These are phyloP conservation scores for Backusella westeae DNA, from an alignment of 192 early-diverging fungal genomes.

Conservation along the genomic window DNA sequence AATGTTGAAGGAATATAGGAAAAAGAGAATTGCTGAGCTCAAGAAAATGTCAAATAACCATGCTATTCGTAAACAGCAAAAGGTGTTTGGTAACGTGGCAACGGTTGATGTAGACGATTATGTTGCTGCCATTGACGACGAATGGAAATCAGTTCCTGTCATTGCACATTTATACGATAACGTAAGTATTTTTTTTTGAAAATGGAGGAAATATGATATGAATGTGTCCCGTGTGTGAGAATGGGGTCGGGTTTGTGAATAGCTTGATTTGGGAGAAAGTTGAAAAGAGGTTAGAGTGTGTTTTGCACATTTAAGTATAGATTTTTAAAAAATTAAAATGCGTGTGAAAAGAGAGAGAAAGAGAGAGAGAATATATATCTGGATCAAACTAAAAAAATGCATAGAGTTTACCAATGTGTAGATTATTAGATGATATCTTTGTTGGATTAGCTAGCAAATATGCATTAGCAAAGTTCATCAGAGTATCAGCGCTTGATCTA, in stretches of 20 bases:
- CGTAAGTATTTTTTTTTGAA: slow-evolving; percentile 28
- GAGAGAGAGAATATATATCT: not conserved
- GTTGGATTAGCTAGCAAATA: slow-evolving; percentile 46
- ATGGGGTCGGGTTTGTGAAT: not conserved
- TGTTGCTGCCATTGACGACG: slow-evolving; percentile 48
- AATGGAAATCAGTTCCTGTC: slow-evolving; percentile 46
- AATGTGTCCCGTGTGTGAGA: not conserved
- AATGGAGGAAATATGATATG: slow-evolving; percentile 16
- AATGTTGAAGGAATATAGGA: not conserved
- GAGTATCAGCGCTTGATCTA: slow-evolving; percentile 46
- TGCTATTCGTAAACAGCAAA: slow-evolving; percentile 14
- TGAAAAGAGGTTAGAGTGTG: not conserved
- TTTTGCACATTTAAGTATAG: not conserved
- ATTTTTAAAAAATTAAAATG: not conserved
- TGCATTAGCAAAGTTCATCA: slow-evolving; percentile 48
- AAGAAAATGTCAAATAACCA: slow-evolving; percentile 30
- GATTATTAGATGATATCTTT: slow-evolving; percentile 44
- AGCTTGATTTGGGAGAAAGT: not conserved
- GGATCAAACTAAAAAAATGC: not conserved
- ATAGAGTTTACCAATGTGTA: slow-evolving; percentile 35
- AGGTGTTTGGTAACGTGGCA: slow-evolving; percentile 47
- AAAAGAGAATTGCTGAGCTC: slow-evolving; percentile 41
- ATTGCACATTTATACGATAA: slow-evolving; percentile 54
- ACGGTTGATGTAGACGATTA: slow-evolving; percentile 49
- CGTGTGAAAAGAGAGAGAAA: not conserved